Conservation (phyloP, 2,329 filamentous ascomycete genomes). For the Aspergillus latus region DNA sequence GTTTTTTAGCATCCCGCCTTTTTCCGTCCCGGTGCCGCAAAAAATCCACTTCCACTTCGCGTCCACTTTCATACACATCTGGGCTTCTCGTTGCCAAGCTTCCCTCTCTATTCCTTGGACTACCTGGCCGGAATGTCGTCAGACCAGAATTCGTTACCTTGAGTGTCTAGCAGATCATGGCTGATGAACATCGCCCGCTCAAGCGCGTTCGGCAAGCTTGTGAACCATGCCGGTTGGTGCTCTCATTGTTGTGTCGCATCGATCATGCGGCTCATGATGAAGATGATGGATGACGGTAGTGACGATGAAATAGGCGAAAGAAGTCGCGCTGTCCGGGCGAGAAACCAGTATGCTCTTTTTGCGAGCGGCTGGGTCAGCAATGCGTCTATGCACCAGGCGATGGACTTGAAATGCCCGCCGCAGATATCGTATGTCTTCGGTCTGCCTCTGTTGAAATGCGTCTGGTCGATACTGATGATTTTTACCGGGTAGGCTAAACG, state of each 20-base stretch:
- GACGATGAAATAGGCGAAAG: conserved; percentile 43
- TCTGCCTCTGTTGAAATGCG: conserved; percentile 14
- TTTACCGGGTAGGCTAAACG: conserved; percentile 9
- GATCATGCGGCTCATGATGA: conserved; percentile 3
- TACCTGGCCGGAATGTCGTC: background rate
- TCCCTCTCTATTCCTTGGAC: background rate
- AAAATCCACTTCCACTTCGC: background rate
- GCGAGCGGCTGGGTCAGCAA: conserved; percentile 48
- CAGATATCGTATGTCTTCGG: conserved; percentile 20
- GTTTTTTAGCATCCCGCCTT: conserved; percentile 3
- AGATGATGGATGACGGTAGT: background rate
- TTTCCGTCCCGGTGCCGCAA: conserved; percentile 1
- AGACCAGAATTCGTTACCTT: background rate
- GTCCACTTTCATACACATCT: background rate
- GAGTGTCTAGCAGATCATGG: background rate
- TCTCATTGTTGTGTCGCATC: background rate
- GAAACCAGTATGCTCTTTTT: conserved; percentile 51
- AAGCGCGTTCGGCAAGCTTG: conserved; percentile 44
- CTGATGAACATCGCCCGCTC: conserved; percentile 24
- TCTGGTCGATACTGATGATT: conserved; percentile 10
- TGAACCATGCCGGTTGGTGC: conserved; percentile 42
- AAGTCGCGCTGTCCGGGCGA: conserved; percentile 55
- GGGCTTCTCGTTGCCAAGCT: background rate
- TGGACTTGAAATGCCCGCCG: conserved; percentile 18
- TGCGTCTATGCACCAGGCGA: conserved; percentile 46